phyloP scores from a whole-genome alignment of 345 rosid species.

The Boechera divaricarpa region DNA sequence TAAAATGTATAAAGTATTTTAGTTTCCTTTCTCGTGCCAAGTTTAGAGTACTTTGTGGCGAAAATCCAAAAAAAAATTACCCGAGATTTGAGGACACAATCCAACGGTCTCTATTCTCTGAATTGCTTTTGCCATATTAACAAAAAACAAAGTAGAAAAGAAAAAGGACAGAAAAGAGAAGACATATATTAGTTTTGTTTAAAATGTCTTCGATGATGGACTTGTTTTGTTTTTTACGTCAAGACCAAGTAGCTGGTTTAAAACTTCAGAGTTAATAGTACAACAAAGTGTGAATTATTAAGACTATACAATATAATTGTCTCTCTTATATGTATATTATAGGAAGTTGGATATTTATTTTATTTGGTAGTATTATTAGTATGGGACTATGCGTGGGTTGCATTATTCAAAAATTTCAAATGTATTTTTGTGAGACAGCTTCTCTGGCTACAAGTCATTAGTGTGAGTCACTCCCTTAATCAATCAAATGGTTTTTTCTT shows the following conservation, averaged over 20 bases:
- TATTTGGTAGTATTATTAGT: slow-evolving; percentile 40
- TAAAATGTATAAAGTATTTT: not conserved
- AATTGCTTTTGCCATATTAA: slow-evolving; percentile 19
- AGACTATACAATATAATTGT: slow-evolving; percentile 31
- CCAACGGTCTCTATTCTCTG: slow-evolving; percentile 38
- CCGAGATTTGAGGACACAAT: slow-evolving; percentile 2
- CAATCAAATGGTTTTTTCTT: slow-evolving; percentile 39
- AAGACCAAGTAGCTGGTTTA: slow-evolving; percentile 34
- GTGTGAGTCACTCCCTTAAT: slow-evolving; percentile 29
- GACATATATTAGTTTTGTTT: slow-evolving; percentile 38
- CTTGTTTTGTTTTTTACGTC: slow-evolving; percentile 44
- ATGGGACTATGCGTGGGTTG: slow-evolving; percentile 39
- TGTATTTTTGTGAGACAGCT: slow-evolving; percentile 47
- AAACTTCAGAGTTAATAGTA: slow-evolving; percentile 38
- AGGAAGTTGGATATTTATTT: slow-evolving; percentile 30
- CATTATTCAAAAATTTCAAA: slow-evolving; percentile 36
- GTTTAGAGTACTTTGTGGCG: not conserved
- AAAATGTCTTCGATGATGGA: slow-evolving; percentile 33
- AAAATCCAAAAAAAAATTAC: not conserved
- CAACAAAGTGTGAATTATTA: slow-evolving; percentile 36
- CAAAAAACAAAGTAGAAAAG: not conserved
- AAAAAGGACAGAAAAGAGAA: slow-evolving; percentile 44
- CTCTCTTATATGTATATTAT: slow-evolving; percentile 15
- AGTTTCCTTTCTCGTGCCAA: slow-evolving; percentile 36
- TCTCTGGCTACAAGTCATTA: slow-evolving; percentile 43